Base-by-base conservation (phyloP, 768 basidiomycete genomes). In the Leccinum sublutescens region DNA sequence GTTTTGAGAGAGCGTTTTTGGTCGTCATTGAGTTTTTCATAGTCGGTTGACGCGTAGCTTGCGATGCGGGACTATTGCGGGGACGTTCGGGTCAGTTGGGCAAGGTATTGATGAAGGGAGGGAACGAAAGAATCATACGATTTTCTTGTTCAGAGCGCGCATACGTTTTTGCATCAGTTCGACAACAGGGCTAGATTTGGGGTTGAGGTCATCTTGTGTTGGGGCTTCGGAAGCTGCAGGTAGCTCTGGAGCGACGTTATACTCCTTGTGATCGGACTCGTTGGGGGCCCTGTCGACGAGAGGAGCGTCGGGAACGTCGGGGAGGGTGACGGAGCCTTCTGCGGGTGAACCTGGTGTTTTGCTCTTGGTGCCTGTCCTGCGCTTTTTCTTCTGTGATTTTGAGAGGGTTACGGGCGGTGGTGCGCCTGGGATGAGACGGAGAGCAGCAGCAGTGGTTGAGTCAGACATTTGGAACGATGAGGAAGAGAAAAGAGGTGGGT, bases 1-100 rank as follows among this genome's bases (percentile, higher is more conserved):
- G 83, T 86, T 63, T 84, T 88, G 54, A 95, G 66, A 2, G 82
- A 79, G 34, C 86, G 84, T 63, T 82, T 88, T 76, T 97, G 94
- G 74, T 96, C 95, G 45, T 93, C 91, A 62, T 96, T 92, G 55
- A 95, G 82, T 67, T 88, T 88, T 56, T 86, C 85, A 3, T 80
- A 72, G 27, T 86, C 85, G 19, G 82, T 87, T 3, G 84, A 66
- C 31, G 88, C 82, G 71, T 96, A 95, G 11, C 78, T 75, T 50
- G 85, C 78, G 78, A 92, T 84, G 62, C 93, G 85, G 61, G 80
- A 79, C 95, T 95, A 64, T 40, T 25, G 54, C 45, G 38, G 43
- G 56, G 58, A 54, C 15, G 50, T 51, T 27, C 59, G 59, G 47
- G 63, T 62, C 49, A 62, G 54, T 38, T 36, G 49, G 38, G 52